Conservation (phyloP, 768 basidiomycete genomes). For the Naematelia aurantialba region DNA sequence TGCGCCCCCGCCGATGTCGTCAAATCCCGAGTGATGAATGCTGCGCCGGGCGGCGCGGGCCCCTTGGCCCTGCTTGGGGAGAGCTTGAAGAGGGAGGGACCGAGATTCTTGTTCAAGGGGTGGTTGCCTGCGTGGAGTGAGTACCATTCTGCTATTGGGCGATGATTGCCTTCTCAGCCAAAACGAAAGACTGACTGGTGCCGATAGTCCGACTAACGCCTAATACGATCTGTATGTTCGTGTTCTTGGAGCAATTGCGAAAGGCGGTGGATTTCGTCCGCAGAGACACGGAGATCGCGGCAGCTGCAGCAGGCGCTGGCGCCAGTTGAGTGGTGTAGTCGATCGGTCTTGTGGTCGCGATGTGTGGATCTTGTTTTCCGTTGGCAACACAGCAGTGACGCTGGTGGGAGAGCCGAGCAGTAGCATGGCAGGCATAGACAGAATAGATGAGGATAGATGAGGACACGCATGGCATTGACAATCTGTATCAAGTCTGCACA, state of each 20-base stretch:
- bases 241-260: slow-evolving; percentile 49
- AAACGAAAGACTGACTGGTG: not conserved
- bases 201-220: slow-evolving; percentile 45
- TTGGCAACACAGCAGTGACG: too few species aligned
- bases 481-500: too few species aligned
- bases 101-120: slow-evolving; percentile 48
- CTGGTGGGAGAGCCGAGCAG: too few species aligned
- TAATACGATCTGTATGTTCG: slow-evolving; percentile 47
- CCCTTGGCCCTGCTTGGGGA: slow-evolving; percentile 26
- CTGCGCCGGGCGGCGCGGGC: slow-evolving; percentile 19
- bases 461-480: too few species aligned
- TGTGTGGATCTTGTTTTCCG: too few species aligned
- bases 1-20: slow-evolving; percentile 49
- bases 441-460: too few species aligned
- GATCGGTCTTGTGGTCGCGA: too few species aligned
- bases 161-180: not conserved
- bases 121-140: slow-evolving; percentile 50
- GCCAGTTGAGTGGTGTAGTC: not conserved
- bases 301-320: not conserved
- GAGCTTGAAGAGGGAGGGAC: slow-evolving; percentile 35
- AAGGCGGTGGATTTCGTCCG: slow-evolving; percentile 34
- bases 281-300: not conserved
- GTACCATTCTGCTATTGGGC: slow-evolving; percentile 22
- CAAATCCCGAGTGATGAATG: slow-evolving; percentile 45
- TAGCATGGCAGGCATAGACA: too few species aligned